Conservation (phyloP, 352 stramenopile genomes). For the Achlya hypogyna region DNA sequence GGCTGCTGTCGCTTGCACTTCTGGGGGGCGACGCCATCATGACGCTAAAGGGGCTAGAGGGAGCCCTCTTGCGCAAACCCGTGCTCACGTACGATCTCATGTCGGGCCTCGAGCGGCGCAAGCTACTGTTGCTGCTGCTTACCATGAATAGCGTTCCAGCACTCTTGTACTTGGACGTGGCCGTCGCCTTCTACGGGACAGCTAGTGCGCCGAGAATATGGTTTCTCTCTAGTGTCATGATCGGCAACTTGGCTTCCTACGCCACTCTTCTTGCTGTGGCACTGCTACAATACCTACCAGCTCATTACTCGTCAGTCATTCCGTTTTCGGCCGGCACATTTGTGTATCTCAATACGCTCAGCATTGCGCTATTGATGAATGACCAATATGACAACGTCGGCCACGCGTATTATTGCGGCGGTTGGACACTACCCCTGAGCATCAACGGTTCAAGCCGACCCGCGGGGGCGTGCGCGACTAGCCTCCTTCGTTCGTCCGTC, state of each 20-base stretch:
- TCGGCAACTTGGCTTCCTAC: not conserved
- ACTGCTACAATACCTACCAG: not conserved
- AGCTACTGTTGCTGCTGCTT: not conserved
- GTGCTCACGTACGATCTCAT: conserved; percentile 3
- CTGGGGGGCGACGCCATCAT: not conserved
- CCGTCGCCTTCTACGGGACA: not conserved
- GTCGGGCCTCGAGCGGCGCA: not conserved
- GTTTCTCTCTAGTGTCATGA: not conserved
- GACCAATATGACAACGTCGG: not conserved
- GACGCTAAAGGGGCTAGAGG: not conserved
- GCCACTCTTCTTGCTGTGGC: not conserved
- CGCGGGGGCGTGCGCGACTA: too few relatives aligned
- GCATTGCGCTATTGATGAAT: not conserved
- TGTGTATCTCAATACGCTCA: not conserved
- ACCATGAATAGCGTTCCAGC: not conserved
- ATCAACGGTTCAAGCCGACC: too few relatives aligned
- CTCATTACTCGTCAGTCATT: not conserved
- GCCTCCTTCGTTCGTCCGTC: too few relatives aligned
- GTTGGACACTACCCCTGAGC: not conserved
- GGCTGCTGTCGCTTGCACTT: not conserved
- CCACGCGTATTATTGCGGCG: not conserved
- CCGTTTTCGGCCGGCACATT: not conserved
- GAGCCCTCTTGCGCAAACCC: not conserved
- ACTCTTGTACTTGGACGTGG: not conserved
- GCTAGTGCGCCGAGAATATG: not conserved